phyloP scores from a whole-genome alignment of 1,139 yeast genomes.

The Geotrichum aggregatum region DNA sequence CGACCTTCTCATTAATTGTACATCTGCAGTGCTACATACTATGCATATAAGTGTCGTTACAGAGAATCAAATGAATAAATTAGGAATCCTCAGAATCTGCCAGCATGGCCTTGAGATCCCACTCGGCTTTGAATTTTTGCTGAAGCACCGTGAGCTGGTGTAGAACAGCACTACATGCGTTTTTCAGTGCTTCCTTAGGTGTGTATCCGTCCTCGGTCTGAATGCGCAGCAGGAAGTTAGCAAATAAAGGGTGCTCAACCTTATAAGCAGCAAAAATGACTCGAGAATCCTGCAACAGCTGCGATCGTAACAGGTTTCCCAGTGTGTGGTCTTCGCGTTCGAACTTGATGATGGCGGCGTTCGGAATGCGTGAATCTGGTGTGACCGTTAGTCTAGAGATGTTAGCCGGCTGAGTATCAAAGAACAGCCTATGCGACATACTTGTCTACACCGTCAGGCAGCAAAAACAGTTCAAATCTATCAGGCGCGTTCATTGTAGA shows the following conservation, averaged over 20 bases:
- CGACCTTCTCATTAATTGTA: neutral
- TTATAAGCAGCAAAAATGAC: slow-evolving; percentile 95
- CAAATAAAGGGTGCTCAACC: slow-evolving; percentile 95
- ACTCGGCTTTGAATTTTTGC: slow-evolving; percentile 80
- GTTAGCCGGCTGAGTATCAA: neutral
- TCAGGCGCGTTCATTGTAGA: slow-evolving; percentile 94
- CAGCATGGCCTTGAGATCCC: slow-evolving; percentile 81
- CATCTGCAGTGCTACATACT: neutral
- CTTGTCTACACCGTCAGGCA: slow-evolving; percentile 92
- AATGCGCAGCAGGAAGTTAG: slow-evolving; percentile 85
- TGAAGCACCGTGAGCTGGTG: slow-evolving; percentile 71
- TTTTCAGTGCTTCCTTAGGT: slow-evolving; percentile 83
- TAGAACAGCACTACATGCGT: slow-evolving; percentile 81
- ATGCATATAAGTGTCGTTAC: slow-evolving; percentile 6
- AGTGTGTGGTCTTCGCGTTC: slow-evolving; percentile 97
- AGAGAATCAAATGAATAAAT: slow-evolving; percentile 3
- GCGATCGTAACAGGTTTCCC: slow-evolving; percentile 83
- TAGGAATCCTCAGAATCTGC: slow-evolving; percentile 30
- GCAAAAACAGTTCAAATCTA: slow-evolving; percentile 88
- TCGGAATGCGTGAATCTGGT: slow-evolving; percentile 93
- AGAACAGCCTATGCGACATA: slow-evolving; percentile 24
- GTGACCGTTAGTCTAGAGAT: slow-evolving; percentile 61
- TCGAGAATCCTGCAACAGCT: slow-evolving; percentile 75
- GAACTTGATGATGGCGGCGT: slow-evolving; percentile 85
- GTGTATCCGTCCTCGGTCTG: slow-evolving; percentile 94